phyloP scores from a whole-genome alignment of 2,329 filamentous ascomycete species.

The Amauroascus verrucosus region DNA sequence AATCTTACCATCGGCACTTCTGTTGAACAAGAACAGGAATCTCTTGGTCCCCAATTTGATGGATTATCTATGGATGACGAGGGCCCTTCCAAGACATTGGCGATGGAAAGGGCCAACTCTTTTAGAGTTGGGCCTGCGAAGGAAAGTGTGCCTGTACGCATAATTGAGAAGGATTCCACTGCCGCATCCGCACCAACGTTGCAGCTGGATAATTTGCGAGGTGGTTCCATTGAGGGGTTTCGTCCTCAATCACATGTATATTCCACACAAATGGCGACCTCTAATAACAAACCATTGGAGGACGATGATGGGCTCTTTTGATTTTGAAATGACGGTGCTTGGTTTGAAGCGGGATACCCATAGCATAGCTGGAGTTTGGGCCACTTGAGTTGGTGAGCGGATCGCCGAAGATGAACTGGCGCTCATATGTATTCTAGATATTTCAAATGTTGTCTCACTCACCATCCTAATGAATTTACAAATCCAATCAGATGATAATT shows the following conservation, averaged over 20 bases:
- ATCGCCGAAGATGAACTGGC: background rate
- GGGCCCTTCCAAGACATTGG: constrained; percentile 7
- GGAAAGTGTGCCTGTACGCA: constrained; percentile 27
- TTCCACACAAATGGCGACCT: constrained; percentile 16
- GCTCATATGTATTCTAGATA: background rate
- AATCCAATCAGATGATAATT: too few species aligned
- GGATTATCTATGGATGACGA: constrained; percentile 23
- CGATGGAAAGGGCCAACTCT: constrained; percentile 16
- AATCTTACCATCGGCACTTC: background rate
- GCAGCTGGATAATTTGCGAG: constrained; percentile 26
- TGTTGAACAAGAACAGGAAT: constrained; percentile 10
- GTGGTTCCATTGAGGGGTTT: constrained; percentile 37
- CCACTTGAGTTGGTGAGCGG: background rate
- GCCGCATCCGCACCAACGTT: constrained; percentile 24
- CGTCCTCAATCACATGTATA: constrained; percentile 23
- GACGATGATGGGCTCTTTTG: constrained; percentile 43
- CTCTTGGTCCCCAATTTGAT: constrained; percentile 21
- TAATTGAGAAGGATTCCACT: constrained; percentile 24
- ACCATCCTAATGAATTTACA: too few species aligned
- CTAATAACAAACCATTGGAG: constrained; percentile 42
- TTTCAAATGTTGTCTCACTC: background rate
- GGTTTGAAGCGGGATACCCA: constrained; percentile 20
- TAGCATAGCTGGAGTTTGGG: constrained; percentile 16
- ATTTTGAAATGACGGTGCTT: background rate
- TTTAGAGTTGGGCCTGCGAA: constrained; percentile 19